Conservation (phyloP, 2,329 filamentous ascomycete species). For the Trichoderma arundinaceum region DNA sequence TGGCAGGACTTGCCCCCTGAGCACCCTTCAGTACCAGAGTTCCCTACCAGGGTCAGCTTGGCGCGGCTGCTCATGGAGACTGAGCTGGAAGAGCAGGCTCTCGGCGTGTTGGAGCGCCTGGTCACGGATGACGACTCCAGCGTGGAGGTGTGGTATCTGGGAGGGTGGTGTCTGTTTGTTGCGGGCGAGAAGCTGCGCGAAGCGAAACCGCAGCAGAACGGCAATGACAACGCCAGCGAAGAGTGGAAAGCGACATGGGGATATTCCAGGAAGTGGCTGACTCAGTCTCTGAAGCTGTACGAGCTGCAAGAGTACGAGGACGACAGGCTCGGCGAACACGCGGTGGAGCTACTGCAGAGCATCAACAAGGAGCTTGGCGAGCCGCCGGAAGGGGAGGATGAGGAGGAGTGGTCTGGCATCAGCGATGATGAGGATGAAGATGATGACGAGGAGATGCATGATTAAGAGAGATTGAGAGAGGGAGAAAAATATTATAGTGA, state of each 20-base stretch:
- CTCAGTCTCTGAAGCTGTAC: conserved; percentile 81
- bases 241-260: conserved; percentile 68
- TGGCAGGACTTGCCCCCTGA: conserved; percentile 81
- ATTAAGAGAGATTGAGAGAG: conserved; percentile 33
- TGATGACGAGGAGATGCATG: conserved; percentile 63
- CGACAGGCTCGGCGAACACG: conserved; percentile 75
- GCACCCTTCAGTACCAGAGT: conserved; percentile 79
- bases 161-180: conserved; percentile 89
- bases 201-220: conserved; percentile 45
- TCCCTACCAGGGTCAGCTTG: conserved; percentile 82
- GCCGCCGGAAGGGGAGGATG: conserved; percentile 59
- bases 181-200: conserved; percentile 69
- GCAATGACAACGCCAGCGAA: conserved; percentile 46
- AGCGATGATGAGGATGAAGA: conserved; percentile 55
- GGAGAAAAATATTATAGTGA: conserved; percentile 27
- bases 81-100: conserved; percentile 81
- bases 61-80: conserved; percentile 88
- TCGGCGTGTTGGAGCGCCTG: conserved; percentile 82
- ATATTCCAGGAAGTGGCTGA: conserved; percentile 82
- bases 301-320: conserved; percentile 82
- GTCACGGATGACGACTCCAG: conserved; percentile 90
- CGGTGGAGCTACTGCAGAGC: conserved; percentile 69
- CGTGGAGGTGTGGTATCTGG: conserved; percentile 96
- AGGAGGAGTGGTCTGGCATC: conserved; percentile 61
- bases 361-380: conserved; percentile 70